Percentiles rank a stretch among this genome's conserved stretches.
Conservation (phyloP, 805 yeast species). For the Barnettozyma populi region DNA sequence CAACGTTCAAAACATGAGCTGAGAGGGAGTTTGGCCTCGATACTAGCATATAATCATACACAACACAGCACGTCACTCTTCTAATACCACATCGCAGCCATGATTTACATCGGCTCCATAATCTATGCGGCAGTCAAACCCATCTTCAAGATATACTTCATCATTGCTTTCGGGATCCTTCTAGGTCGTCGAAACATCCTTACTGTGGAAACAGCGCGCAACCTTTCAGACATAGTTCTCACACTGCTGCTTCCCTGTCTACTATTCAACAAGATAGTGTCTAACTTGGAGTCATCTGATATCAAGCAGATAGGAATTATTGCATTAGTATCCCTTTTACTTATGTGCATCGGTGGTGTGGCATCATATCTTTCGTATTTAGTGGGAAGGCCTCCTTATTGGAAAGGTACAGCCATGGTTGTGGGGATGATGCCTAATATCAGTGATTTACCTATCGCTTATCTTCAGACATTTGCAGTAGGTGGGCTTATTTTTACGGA, state of each 20-base stretch:
- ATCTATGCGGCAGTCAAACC: constrained; percentile 68
- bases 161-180: constrained; percentile 59
- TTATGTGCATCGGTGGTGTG: constrained; percentile 45
- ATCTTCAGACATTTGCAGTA: constrained; percentile 57
- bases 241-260: constrained; percentile 61
- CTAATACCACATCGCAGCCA: not conserved
- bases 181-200: constrained; percentile 55
- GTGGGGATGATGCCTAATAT: constrained; percentile 74
- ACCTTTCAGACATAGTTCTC: constrained; percentile 58
- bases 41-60: not conserved
- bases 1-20: not conserved
- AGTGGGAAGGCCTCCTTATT: constrained; percentile 43
- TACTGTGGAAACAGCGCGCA: constrained; percentile 56
- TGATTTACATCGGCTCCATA: constrained; percentile 19
- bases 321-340: constrained; percentile 43
- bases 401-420: constrained; percentile 67
- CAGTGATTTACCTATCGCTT: constrained; percentile 74
- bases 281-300: constrained; percentile 55
- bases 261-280: constrained; percentile 57
- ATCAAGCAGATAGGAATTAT: constrained; percentile 67
- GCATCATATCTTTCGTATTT: constrained; percentile 31
- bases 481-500: constrained; percentile 38
- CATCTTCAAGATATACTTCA: constrained; percentile 66
- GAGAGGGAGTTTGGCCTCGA: not conserved
- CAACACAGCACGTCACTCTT: not conserved